Percentiles rank a stretch among this genome's conserved stretches.
Conservation (phyloP, 768 basidiomycete species). For the Solioccasus polychromus region DNA sequence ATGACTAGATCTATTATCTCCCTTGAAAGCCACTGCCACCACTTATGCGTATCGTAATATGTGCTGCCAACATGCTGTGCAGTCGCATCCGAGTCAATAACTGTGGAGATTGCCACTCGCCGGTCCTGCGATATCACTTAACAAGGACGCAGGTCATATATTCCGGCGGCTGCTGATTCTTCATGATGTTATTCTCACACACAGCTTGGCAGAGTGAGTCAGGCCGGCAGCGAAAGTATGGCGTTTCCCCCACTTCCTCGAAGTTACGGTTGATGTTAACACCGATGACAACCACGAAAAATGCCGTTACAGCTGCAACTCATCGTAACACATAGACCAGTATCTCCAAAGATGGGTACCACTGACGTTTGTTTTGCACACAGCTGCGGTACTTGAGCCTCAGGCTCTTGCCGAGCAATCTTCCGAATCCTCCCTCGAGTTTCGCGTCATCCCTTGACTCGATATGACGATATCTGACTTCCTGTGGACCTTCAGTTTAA, state of each 20-base stretch:
- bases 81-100: background rate
- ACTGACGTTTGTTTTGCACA: constrained; percentile 7
- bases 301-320: constrained; percentile 15
- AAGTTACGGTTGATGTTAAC: constrained; percentile 16
- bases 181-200: constrained; percentile 24
- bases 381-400: constrained; percentile 19
- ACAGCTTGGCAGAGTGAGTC: constrained; percentile 30
- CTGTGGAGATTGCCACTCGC: background rate
- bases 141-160: background rate
- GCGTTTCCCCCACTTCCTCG: constrained; percentile 20
- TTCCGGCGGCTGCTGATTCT: constrained; percentile 9
- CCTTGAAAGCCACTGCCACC: constrained; percentile 3
- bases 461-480: constrained; percentile 19
- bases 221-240: constrained; percentile 26
- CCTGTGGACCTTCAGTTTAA: constrained; percentile 26
- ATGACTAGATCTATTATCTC: no score
- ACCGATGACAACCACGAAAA: constrained; percentile 21
- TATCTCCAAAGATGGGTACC: constrained; percentile 18
- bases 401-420: constrained; percentile 5
- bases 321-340: constrained; percentile 4
- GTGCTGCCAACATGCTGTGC: constrained; percentile 10
- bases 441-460: constrained; percentile 26
- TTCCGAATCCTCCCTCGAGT: constrained; percentile 3
- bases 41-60: background rate
- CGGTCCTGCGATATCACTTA: background rate